Evolutionary conservation across 2,329 filamentous ascomycete species (phyloP), one percentile per base, ranked within the genome.

Genomic region (Arthrobotrys pseudoclavata): DNA sequence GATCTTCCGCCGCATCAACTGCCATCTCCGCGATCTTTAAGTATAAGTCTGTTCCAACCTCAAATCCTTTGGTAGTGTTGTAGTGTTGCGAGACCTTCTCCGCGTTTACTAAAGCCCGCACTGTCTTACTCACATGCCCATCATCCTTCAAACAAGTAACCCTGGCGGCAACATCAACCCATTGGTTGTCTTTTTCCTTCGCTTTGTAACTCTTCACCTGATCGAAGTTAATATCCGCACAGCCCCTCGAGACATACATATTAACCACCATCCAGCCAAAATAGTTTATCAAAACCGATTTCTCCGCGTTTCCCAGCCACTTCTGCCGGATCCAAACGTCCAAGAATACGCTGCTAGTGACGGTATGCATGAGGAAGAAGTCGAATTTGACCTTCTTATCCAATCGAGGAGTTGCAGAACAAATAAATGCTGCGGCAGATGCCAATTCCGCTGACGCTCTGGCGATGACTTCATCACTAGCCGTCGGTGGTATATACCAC

Each of bases 361-460:
- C 85, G 81, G 90, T 89, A 83, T 97, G 94, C 81, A 94, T 94
- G 69, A 89, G 80, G 85, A 91, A 96, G 83, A 97, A 97, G 83
- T 97, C 94, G 82, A 93, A 89, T 82, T 91, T 94, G 61, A 91
- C 86, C 22, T 86, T 83, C 82, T 94, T 91, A 0, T 86, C 86
- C 0, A 88, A 88, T 31, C 88, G 85, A 80, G 92, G 88, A 0
- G 92, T 89, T 0, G 90, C 88, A 0, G 84, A 85, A n/a, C 88
- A 87, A 81, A 86, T 89, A 81, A 88, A 89, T 0, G 86, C 87
- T 84, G 76, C 61, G n/a, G 57, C 45, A 26, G 70, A 52, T 18
- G 61, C 29, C 20, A 69, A 57, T 18, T 77, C 48, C 13, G 85
- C 83, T 0, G 86, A 83, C 34, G 22, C 72, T 37, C n/a, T 67